A percentile compares a stretch with the other conserved stretches of the same genome.
Conservation (phyloP, 1,284 basidiomycete species). For the Malassezia restricta region DNA sequence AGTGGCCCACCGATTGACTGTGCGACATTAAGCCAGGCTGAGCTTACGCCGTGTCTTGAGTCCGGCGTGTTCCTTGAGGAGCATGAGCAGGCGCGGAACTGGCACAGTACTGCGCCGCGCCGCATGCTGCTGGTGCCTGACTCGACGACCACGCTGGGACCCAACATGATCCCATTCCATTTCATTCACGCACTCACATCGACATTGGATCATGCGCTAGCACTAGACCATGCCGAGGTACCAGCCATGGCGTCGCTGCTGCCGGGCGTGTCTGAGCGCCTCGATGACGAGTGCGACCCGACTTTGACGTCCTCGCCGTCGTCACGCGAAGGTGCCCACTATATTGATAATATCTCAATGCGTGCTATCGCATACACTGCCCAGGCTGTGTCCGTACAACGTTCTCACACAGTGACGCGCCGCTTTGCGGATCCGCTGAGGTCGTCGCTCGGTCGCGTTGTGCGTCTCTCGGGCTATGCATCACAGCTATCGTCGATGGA, state of each 20-base stretch:
- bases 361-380: conserved; percentile 40
- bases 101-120: neutral
- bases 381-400: conserved; percentile 33
- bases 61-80: neutral
- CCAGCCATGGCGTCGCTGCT: conserved; percentile 21
- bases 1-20: conserved; percentile 40
- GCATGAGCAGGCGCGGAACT: neutral
- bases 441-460: conserved; percentile 28
- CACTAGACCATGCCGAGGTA: conserved; percentile 37
- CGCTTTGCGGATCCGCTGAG: conserved; percentile 41
- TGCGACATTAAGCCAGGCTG: conserved; percentile 24
- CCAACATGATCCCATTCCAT: conserved; percentile 42
- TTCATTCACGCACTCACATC: conserved; percentile 42
- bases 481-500: neutral
- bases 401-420: conserved; percentile 36
- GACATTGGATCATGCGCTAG: conserved; percentile 30
- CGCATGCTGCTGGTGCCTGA: conserved; percentile 11
- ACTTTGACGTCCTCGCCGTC: neutral
- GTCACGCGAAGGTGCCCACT: conserved; percentile 14
- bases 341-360: conserved; percentile 34
- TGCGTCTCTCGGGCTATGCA: conserved; percentile 20
- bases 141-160: conserved; percentile 25
- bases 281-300: conserved; percentile 14
- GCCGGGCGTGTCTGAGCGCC: conserved; percentile 7
- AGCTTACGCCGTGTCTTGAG: conserved; percentile 23